phyloP scores from a whole-genome alignment of 148 eudicot genomes.

The Chenopodium formosanum region DNA sequence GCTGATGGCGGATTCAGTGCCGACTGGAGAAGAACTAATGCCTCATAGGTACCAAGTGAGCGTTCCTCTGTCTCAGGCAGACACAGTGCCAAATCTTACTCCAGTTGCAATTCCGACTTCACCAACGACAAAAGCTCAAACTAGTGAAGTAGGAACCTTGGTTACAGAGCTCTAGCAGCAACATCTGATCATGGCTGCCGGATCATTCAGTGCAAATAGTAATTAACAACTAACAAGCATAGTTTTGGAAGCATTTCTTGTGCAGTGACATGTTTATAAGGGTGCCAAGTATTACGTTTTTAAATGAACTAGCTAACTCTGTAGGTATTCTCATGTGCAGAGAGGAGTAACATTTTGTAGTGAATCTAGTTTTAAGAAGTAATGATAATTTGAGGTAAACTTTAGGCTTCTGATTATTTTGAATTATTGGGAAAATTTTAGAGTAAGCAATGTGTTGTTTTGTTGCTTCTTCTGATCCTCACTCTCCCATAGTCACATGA shows the following conservation, averaged over 20 bases:
- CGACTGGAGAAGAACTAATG: conserved; percentile 46
- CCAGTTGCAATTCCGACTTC: conserved; percentile 5
- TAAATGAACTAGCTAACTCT: not conserved
- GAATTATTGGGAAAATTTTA: not conserved
- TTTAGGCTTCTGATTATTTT: not conserved
- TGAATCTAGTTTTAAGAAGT: not conserved
- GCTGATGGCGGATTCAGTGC: conserved; percentile 39
- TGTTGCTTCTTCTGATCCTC: not conserved
- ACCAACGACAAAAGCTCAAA: not conserved
- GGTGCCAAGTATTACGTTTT: not conserved
- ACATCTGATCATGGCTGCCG: not conserved
- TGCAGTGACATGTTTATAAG: not conserved
- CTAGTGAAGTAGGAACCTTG: not conserved
- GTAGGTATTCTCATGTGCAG: not conserved
- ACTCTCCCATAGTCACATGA: too few species aligned
- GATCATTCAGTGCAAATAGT: not conserved
- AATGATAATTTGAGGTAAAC: not conserved
- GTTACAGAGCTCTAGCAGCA: not conserved
- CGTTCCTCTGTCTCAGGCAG: conserved; percentile 21
- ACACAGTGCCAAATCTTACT: conserved; percentile 1
- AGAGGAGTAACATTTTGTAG: not conserved
- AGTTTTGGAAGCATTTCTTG: not conserved
- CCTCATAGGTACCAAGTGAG: conserved; percentile 35
- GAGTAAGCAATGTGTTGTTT: not conserved
- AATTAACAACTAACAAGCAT: not conserved